Evolutionary conservation across 441 rosid genomes (phyloP), one percentile per base, ranked within the genome.

Genomic region (Populus hybrid): DNA sequence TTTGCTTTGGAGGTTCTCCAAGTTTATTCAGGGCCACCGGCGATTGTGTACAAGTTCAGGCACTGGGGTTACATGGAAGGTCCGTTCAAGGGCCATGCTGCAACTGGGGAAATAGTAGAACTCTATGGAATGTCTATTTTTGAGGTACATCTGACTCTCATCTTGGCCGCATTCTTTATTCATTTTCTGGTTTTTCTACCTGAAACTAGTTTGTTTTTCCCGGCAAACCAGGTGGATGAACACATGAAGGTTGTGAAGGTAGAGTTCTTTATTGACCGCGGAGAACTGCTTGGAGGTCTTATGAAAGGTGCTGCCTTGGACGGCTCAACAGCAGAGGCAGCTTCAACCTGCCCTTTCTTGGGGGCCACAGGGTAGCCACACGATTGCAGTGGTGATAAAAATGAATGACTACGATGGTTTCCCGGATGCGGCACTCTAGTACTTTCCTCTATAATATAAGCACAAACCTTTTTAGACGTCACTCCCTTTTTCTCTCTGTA

Each of bases 1-100:
- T 88, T 91, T 66, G 93, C 95, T 35, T 28, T 91, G 71, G 95
- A 91, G 77, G 76, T 91, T 71, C 70, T 88, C 70, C 84, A 87
- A 5, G 95, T 91, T 46, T 89, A 89, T 75, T 82, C 90, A 1
- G 93, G 95, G 1, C 92, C 93, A 5, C 95, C 91, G 0, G 69
- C 46, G 70, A 88, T 91, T 26, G 85, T 82, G 3, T 89, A 83
- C 88, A 91, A 89, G 88, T 91, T 91, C 83, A 85, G 95, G 82
- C 95, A 91, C 83, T 91, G 95, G 92, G 95, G 88, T 46, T 85
- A 82, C 50, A 89, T 81, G 90, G 95, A 91, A 78, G 95, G 95
- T 68, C 93, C 95, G 74, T 91, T 88, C 84, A 91, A 89, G 79
- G 90, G 88, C 34, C 83, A 87, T 72, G 84, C 89, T 20, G 88